Conservation (phyloP, 768 basidiomycete species). For the Pulveroboletus frians region DNA sequence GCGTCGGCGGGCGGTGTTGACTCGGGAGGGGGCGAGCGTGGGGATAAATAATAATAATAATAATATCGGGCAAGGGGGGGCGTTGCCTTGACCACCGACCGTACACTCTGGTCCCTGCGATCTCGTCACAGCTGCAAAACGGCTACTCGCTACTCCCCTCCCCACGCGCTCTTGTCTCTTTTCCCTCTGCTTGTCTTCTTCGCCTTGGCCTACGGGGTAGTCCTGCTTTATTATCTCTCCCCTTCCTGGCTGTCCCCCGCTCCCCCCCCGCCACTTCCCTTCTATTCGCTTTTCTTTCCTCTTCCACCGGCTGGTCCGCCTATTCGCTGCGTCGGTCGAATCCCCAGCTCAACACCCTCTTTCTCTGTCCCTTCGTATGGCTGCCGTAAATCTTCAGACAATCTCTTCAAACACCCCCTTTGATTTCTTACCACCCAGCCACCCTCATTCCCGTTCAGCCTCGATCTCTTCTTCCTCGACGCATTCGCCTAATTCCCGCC, state of each 20-base stretch:
- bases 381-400: slow-evolving; percentile 71
- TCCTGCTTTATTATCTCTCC: slow-evolving; percentile 12
- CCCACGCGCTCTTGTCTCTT: slow-evolving; percentile 16
- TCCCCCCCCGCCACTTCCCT: not conserved
- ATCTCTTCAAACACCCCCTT: slow-evolving; percentile 62
- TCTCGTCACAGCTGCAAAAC: slow-evolving; percentile 29
- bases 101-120: slow-evolving; percentile 28
- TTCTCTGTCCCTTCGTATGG: slow-evolving; percentile 43
- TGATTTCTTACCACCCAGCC: slow-evolving; percentile 62
- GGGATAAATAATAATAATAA: not conserved
- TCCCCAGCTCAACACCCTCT: slow-evolving; percentile 36
- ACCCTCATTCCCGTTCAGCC: slow-evolving; percentile 69
- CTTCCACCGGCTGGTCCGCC: slow-evolving; percentile 55
- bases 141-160: slow-evolving; percentile 10
- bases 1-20: no score
- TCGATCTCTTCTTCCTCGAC: slow-evolving; percentile 75
- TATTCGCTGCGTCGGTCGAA: slow-evolving; percentile 27
- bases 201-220: slow-evolving; percentile 22
- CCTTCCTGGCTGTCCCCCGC: not conserved
- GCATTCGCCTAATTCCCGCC: slow-evolving; percentile 66
- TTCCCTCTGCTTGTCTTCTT: slow-evolving; percentile 7
- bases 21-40: no score
- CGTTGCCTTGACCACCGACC: slow-evolving; percentile 54
- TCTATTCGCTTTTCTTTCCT: not conserved
- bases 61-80: slow-evolving; percentile 19